Percentiles rank a stretch among this genome's conserved stretches.
Evolutionary conservation across 2,329 filamentous ascomycete genomes (phyloP).

Genomic region (Clarireedia homoeocarpa): DNA sequence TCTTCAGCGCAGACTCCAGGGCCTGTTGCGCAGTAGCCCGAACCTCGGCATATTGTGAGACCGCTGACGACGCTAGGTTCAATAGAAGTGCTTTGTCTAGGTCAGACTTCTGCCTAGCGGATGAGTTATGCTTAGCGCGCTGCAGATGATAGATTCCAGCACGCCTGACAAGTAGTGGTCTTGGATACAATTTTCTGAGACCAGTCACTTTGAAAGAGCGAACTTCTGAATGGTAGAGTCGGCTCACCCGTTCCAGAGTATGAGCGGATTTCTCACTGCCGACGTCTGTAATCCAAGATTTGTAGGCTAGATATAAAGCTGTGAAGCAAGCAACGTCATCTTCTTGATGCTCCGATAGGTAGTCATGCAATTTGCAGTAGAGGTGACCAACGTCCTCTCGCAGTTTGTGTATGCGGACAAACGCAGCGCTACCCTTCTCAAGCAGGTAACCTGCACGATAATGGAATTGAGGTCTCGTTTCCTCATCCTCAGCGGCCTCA

Average conservation of each 20-base stretch:
- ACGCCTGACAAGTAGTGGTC: conserved; percentile 83
- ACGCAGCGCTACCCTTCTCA: conserved; percentile 53
- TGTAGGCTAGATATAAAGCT: conserved; percentile 82
- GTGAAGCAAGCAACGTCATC: conserved; percentile 97
- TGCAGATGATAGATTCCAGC: conserved; percentile 93
- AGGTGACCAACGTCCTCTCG: conserved; percentile 74
- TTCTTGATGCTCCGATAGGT: conserved; percentile 76
- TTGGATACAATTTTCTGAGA: conserved; percentile 83
- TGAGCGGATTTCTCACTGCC: conserved; percentile 94
- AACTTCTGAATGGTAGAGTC: conserved; percentile 79
- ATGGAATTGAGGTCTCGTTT: conserved; percentile 76
- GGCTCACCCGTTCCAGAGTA: conserved; percentile 77
- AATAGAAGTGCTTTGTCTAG: conserved; percentile 78
- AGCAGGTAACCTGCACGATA: conserved; percentile 86
- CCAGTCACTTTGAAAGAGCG: conserved; percentile 93
- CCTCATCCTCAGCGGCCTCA: conserved; percentile 67
- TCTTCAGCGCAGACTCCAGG: conserved; percentile 87
- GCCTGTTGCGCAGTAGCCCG: conserved; percentile 88
- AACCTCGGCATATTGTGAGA: conserved; percentile 91
- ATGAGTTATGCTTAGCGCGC: conserved; percentile 87
- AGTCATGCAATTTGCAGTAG: conserved; percentile 76
- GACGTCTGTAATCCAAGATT: conserved; percentile 95
- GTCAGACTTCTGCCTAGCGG: conserved; percentile 80
- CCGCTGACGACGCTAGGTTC: conserved; percentile 81
- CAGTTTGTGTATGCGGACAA: conserved; percentile 69